Conservation (phyloP, 2,329 filamentous ascomycete genomes). For the Pyricularia grisea region DNA sequence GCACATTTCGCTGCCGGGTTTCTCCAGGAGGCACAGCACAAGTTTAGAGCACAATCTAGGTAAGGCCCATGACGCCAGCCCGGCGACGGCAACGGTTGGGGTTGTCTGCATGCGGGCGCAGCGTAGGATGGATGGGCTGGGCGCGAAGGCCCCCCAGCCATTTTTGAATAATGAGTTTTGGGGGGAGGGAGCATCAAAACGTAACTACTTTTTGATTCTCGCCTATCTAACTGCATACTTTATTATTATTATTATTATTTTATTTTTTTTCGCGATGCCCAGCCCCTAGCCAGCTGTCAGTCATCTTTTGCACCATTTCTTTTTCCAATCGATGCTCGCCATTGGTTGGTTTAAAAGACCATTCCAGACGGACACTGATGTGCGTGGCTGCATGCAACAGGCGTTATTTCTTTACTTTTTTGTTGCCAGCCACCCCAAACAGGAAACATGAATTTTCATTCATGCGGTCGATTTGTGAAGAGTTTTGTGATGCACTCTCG, state of each 20-base stretch:
- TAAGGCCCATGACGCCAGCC: not conserved
- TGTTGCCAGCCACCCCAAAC: not conserved
- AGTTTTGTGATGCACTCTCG: not conserved
- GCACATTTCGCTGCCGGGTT: not conserved
- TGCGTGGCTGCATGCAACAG: not conserved
- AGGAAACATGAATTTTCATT: not conserved
- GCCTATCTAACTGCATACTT: not conserved
- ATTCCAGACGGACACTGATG: not conserved
- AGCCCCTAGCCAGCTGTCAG: not conserved
- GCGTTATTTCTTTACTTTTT: not conserved
- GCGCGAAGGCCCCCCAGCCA: not conserved
- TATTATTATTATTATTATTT: too few species aligned
- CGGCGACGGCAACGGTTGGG: too few species aligned
- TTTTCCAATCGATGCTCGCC: not conserved
- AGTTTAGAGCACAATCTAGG: not conserved
- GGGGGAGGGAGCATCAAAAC: not conserved
- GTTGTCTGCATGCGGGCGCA: not conserved
- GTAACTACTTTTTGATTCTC: not conserved
- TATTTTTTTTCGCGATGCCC: not conserved
- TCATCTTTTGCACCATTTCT: not conserved
- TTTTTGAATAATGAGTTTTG: not conserved
- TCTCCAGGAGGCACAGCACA: not conserved
- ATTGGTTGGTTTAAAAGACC: not conserved
- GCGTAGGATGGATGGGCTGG: not conserved
- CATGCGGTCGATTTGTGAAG: not conserved